Base-by-base conservation (phyloP, 768 basidiomycete species). In the Tricholoma sp. region DNA sequence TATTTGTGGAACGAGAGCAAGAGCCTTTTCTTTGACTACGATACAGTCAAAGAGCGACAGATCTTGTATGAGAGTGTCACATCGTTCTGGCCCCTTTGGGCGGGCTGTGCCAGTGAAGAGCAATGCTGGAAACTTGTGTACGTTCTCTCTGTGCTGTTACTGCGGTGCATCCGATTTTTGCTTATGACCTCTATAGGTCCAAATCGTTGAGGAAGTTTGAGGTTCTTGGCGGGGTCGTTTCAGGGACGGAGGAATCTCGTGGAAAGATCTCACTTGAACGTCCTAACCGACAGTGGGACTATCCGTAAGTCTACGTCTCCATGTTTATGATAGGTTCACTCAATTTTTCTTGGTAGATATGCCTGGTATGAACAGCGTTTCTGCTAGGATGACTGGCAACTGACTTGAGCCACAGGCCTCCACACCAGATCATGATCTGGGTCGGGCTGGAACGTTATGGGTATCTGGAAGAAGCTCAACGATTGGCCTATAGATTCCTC, bases 261-360 rank as follows among this genome's bases (percentile, higher is more conserved):
- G 96, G 96, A 53, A 90, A 91, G 70, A 95, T 98, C 57, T 96
- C 95, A 13, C 77, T 99, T 53, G 94, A 97, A 65, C 81, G 97
- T 49, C 96, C 96, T 13, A 98, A 98, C 74, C 91, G 96, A 60
- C 96, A 99, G 68, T 99, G 96, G 97, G 96, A 95, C 69, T 95
- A 94, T 71, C 96, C 94, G 76, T 94, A 74, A 63, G 90, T 85
- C 34, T 51, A 60, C 52, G 50, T 52, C 13, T 60, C 52, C 56
- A 42, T 10, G 15, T n/a, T 48, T 52, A 28, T 31, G 41, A 34
- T n/a, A 52, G 47, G 20, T 41, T 57, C 70, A 42, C 66, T 64
- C 29, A 44, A 52, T 36, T 17, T 53, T 32, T 5, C 50, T 55
- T 34, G 47, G 31, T 61, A 87, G 86, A 63, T 89, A 89, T 64